Percentiles rank a stretch among this genome's conserved stretches.
These are phyloP conservation scores for Trifolium dubium DNA, from an alignment of 306 rosid species.

Conservation along the genomic window DNA sequence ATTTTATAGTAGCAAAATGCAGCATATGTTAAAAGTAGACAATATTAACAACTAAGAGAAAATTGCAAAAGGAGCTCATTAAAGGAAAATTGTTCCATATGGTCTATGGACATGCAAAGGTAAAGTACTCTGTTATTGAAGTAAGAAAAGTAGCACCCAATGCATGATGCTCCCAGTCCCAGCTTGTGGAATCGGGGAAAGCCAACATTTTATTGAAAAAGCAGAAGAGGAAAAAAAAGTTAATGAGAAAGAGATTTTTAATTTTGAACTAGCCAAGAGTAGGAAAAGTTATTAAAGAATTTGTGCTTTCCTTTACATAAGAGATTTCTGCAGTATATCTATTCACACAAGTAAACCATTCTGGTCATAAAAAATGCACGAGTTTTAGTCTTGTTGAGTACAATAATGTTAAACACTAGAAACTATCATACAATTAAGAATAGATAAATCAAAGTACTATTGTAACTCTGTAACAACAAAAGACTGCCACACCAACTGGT, in stretches of 20 bases:
- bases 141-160: background rate
- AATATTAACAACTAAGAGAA: background rate
- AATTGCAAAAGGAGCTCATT: conserved; percentile 17
- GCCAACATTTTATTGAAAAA: background rate
- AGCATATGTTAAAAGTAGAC: background rate
- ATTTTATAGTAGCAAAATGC: conserved; percentile 19
- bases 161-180: too few species aligned
- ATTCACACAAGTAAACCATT: conserved; percentile 28
- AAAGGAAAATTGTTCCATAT: too few species aligned
- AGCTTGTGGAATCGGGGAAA: background rate
- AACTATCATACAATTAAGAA: conserved; percentile 18
- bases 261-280: conserved; percentile 13
- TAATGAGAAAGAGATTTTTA: background rate
- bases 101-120: conserved; percentile 6
- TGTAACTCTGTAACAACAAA: background rate
- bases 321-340: conserved; percentile 25
- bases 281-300: conserved; percentile 8
- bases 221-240: background rate
- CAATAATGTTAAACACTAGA: background rate
- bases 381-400: background rate
- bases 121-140: conserved; percentile 24
- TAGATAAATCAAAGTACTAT: conserved; percentile 1
- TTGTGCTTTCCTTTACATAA: conserved; percentile 5
- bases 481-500: conserved; percentile 4
- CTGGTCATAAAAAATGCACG: background rate